Evolutionary conservation across 768 basidiomycete genomes (phyloP), one percentile per base, ranked within the genome.

Genomic region (Kwoniella botswanensis): DNA sequence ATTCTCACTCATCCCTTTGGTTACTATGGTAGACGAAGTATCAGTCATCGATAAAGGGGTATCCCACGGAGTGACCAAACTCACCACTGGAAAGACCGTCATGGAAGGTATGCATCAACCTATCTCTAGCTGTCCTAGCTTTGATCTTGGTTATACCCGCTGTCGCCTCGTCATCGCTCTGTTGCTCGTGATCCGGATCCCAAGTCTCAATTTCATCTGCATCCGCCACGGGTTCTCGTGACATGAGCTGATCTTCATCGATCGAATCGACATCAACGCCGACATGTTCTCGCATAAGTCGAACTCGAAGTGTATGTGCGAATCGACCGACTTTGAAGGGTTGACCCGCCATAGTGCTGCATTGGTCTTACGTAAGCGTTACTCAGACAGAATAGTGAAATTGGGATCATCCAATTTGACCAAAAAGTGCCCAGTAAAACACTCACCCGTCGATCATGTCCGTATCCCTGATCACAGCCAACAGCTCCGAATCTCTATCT

Each of bases 241-340:
- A 83, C 86, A 88, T 88, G 21, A 90, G 83, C 63, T 92, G 90
- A 63, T 92, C 91, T 74, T 94, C 91, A 55, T 89, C 88, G 76
- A 97, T 85, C 2, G 89, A 87, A 80, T 99, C 97, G 41, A 98
- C 94, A 81, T 99, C 94, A 67, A 98, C 87, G 2, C 97, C 97
- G 69, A 97, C 86, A 81, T 99, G 97, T 80, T 99, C 97, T 73
- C 92, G 88, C 97, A 99, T 99, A 71, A 99, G 86, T 18, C 96
- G 89, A 57, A 98, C 87, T 6, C 97, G 91, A 12, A 99, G 87
- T 3, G 92, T 92, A 83, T 99, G 97, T 2, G 96, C 94, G 83
- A 97, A 99, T 26, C 96, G 91, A 21, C 97, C 97, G 69, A 98
- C 96, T 87, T 93, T 89, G 87, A 92, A 98, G 0, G 94, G 92